Evolutionary conservation across 2,329 filamentous ascomycete species (phyloP).

Genomic region (Lachnellula occidentalis): DNA sequence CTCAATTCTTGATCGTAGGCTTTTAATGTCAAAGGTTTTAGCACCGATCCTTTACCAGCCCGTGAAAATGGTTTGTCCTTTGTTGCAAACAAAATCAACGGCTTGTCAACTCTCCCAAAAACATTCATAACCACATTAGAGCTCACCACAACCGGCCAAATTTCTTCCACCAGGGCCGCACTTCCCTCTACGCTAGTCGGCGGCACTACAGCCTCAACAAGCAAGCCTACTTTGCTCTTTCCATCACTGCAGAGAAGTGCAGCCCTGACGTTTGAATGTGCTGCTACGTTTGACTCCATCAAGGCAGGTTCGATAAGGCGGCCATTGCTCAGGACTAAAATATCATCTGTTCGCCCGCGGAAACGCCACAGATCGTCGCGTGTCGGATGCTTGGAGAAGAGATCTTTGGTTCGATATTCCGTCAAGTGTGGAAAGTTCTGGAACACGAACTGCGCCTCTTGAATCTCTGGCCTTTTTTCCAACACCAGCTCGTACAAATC

Average conservation of each 20-base stretch:
- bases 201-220: too few species aligned
- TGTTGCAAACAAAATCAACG: too few species aligned
- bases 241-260: neutral
- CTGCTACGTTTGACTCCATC: neutral
- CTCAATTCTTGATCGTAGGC: too few species aligned
- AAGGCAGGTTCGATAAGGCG: conserved; percentile 40
- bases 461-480: conserved; percentile 10
- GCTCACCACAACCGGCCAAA: too few species aligned
- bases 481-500: conserved; percentile 25
- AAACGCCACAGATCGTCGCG: conserved; percentile 33
- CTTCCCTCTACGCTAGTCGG: too few species aligned
- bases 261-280: neutral
- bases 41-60: too few species aligned
- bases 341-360: conserved; percentile 34
- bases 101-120: too few species aligned
- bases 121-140: too few species aligned
- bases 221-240: too few species aligned
- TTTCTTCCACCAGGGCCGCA: too few species aligned
- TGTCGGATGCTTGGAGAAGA: conserved; percentile 35
- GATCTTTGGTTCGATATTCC: conserved; percentile 34
- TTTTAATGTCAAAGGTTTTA: too few species aligned
- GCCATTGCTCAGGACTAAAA: conserved; percentile 39
- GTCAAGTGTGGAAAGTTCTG: conserved; percentile 27
- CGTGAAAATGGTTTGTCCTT: too few species aligned
- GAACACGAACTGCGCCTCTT: conserved; percentile 28